Evolutionary conservation across 2,329 filamentous ascomycete genomes (phyloP).

Genomic region (Alternaria sp.): DNA sequence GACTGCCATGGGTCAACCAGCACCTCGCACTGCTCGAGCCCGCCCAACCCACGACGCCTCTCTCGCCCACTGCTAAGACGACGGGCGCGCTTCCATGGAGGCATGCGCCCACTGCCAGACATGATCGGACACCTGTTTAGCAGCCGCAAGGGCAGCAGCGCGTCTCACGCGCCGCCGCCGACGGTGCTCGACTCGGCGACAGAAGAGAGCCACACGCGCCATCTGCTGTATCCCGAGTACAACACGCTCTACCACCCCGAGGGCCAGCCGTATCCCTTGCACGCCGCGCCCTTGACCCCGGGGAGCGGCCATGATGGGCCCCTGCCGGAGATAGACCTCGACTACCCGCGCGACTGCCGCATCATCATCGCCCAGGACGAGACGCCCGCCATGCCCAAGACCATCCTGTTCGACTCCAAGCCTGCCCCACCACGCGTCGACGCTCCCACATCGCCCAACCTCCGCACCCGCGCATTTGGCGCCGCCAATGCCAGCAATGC

Average conservation of each 20-base stretch:
- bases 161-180: slow-evolving; percentile 32
- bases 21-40: slow-evolving; percentile 30
- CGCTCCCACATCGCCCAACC: slow-evolving; percentile 34
- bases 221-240: slow-evolving; percentile 53
- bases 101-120: slow-evolving; percentile 31
- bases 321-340: slow-evolving; percentile 52
- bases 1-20: slow-evolving; percentile 43
- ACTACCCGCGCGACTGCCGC: slow-evolving; percentile 52
- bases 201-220: slow-evolving; percentile 52
- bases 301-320: slow-evolving; percentile 48
- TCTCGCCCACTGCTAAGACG: slow-evolving; percentile 25
- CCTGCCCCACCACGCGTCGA: slow-evolving; percentile 43
- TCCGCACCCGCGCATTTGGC: slow-evolving; percentile 39
- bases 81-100: slow-evolving; percentile 20
- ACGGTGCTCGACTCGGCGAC: slow-evolving; percentile 49
- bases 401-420: slow-evolving; percentile 55
- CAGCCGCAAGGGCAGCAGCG: slow-evolving; percentile 41
- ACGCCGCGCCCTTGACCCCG: slow-evolving; percentile 36
- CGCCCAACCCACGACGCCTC: slow-evolving; percentile 27
- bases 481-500: slow-evolving; percentile 18
- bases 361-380: slow-evolving; percentile 57
- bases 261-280: slow-evolving; percentile 48
- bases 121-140: slow-evolving; percentile 54
- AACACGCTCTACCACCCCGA: slow-evolving; percentile 47
- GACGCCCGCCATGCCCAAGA: slow-evolving; percentile 44